phyloP scores from a whole-genome alignment of 2,329 filamentous ascomycete species.

The Endocalyx cinctus region DNA sequence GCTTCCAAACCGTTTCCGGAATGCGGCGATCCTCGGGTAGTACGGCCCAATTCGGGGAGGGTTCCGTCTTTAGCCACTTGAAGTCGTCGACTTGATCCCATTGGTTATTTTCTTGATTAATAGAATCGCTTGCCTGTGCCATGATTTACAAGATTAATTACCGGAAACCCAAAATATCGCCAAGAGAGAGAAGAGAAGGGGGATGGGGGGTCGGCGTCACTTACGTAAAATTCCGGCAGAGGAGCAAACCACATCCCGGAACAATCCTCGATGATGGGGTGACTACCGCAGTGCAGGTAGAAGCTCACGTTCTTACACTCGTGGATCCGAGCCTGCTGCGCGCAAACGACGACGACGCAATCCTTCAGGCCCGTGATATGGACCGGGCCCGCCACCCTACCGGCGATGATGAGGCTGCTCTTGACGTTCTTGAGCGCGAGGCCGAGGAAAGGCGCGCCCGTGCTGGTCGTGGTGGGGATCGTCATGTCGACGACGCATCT shows the following conservation, averaged over 20 bases:
- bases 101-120: slow-evolving; percentile 50
- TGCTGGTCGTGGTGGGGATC: slow-evolving; percentile 57
- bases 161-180: too few species aligned
- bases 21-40: slow-evolving; percentile 58
- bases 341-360: slow-evolving; percentile 72
- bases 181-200: too few species aligned
- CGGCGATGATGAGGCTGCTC: slow-evolving; percentile 69
- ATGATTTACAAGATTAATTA: slow-evolving; percentile 15
- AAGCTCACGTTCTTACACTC: slow-evolving; percentile 76
- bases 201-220: slow-evolving; percentile 26
- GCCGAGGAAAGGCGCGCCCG: slow-evolving; percentile 63
- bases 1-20: slow-evolving; percentile 61
- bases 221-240: slow-evolving; percentile 65
- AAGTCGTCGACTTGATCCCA: slow-evolving; percentile 96
- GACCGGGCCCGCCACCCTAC: slow-evolving; percentile 71
- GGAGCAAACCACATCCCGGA: slow-evolving; percentile 71
- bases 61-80: slow-evolving; percentile 86
- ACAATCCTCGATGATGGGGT: slow-evolving; percentile 94
- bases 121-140: slow-evolving; percentile 22
- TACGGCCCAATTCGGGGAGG: slow-evolving; percentile 83
- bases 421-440: slow-evolving; percentile 63
- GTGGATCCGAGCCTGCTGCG: slow-evolving; percentile 90
- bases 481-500: slow-evolving; percentile 79
- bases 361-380: slow-evolving; percentile 74
- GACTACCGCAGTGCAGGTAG: slow-evolving; percentile 75